A percentile compares a stretch with the other conserved stretches of the same genome.
These are phyloP conservation scores for Nannizziopsis arthrosporioides DNA, from an alignment of 2,329 filamentous ascomycete genomes.

Conservation along the genomic window DNA sequence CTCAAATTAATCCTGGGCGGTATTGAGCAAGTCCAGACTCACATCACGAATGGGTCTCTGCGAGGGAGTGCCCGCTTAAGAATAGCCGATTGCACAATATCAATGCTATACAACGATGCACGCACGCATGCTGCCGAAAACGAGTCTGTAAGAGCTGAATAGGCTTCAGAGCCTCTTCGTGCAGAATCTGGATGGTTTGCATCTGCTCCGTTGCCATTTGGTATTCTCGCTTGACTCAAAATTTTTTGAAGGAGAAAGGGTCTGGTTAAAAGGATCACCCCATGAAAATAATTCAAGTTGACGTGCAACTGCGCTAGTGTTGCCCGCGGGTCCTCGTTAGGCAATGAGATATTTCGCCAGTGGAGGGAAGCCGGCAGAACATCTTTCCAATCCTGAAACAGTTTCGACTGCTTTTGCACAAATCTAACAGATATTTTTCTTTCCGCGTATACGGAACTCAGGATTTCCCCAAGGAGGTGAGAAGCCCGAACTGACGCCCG, in stretches of 20 bases:
- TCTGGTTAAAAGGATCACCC: conserved; percentile 51
- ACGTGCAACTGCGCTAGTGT: conserved; percentile 51
- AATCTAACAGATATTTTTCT: conserved; percentile 47
- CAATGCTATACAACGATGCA: conserved; percentile 41
- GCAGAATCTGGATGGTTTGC: conserved; percentile 9
- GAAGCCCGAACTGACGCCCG: conserved; percentile 48
- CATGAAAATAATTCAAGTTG: conserved; percentile 52
- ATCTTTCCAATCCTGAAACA: conserved; percentile 43
- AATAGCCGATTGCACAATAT: conserved; percentile 37
- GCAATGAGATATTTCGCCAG: conserved; percentile 39
- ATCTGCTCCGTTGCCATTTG: conserved; percentile 1
- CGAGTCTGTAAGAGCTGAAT: conserved; percentile 12
- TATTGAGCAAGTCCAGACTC: conserved; percentile 20
- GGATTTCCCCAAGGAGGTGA: conserved; percentile 46
- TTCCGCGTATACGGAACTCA: conserved; percentile 50
- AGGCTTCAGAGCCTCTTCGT: background rate
- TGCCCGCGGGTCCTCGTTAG: conserved; percentile 34
- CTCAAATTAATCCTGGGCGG: background rate
- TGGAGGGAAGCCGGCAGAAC: conserved; percentile 40
- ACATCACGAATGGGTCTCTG: conserved; percentile 48
- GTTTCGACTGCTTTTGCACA: conserved; percentile 46
- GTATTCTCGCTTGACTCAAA: conserved; percentile 4
- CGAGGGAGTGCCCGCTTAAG: conserved; percentile 38
- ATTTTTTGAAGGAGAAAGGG: conserved; percentile 38
- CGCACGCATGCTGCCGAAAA: conserved; percentile 43